Base-by-base conservation (phyloP, 1,139 yeast species). In the Hansenula lynferdii region DNA sequence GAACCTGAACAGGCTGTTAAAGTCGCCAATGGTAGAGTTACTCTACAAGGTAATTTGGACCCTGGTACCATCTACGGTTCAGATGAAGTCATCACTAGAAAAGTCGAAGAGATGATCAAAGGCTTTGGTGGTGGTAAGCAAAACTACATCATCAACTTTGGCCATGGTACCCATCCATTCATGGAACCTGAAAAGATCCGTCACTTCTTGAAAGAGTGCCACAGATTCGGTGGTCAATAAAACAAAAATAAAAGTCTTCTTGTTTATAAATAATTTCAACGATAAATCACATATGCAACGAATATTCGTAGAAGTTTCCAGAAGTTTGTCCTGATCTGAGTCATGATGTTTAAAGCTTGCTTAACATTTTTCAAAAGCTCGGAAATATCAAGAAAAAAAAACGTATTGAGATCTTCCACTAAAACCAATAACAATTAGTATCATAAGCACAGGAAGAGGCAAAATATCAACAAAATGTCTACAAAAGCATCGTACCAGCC, bases 161-260 rank as follows among this genome's bases (percentile, higher is more conserved):
- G 98, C 35, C 98, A 92, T 56, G 98, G 98, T 22, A 92, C 97
- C 23, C 97, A 89, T 60, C 97, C 97, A 19, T 86, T 85, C 62
- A 86, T 92, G 95, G 84, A 86, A 49, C 96, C 97, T 9, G 96
- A 85, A 48, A 84, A 83, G 60, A 75, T 92, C 42, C 81, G 76
- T 42, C 85, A 77, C 63, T 92, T 92, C 67, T 69, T 92, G 57
- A 69, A 85, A 60, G 97, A 87, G 60, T 85, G 95, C 53, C 96
- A 87, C 61, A 76, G 90, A 56, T 62, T 84, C 38, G 96, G 96
- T 11, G 62, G 69, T 24, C 56, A 57, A 42, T 62, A 49, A 34
- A n/a, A n/a, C 6, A 9, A 31, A 14, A n/a, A n/a, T n/a, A n/a
- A n/a, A n/a, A n/a, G n/a, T n/a, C n/a, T n/a, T n/a, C n/a, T n/a